Conservation (phyloP, 345 rosid genomes). For the Corchorus olitorius region DNA sequence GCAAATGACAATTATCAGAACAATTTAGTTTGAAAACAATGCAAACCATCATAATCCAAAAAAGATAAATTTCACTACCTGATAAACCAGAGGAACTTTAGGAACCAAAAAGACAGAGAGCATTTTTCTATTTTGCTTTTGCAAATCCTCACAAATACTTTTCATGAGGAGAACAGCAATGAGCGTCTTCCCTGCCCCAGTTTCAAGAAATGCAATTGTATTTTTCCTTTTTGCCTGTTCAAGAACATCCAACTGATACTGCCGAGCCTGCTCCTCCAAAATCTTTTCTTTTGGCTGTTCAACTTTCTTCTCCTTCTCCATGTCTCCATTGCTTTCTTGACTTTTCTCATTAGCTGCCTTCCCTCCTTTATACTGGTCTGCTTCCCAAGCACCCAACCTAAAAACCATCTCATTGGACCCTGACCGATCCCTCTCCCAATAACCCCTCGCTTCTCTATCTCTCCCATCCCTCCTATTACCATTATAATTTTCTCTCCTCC, state of each 20-base stretch:
- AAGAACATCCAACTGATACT: constrained; percentile 93
- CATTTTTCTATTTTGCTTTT: constrained; percentile 67
- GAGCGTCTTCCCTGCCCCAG: constrained; percentile 98
- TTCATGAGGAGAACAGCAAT: constrained; percentile 91
- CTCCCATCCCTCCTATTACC: constrained; percentile 56
- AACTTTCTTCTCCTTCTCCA: constrained; percentile 52
- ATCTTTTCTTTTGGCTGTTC: constrained; percentile 69
- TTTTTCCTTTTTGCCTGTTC: constrained; percentile 91
- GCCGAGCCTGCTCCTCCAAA: constrained; percentile 86
- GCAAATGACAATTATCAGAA: constrained; percentile 22
- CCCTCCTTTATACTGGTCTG: constrained; percentile 53
- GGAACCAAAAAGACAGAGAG: constrained; percentile 97
- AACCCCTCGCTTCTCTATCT: constrained; percentile 73
- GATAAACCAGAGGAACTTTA: constrained; percentile 95
- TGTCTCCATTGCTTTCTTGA: constrained; percentile 47
- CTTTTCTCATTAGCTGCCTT: constrained; percentile 42
- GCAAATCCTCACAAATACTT: constrained; percentile 64
- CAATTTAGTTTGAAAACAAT: constrained; percentile 16
- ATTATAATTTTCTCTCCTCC: constrained; percentile 57
- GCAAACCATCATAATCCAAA: constrained; percentile 6
- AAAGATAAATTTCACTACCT: constrained; percentile 46
- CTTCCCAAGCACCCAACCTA: constrained; percentile 83
- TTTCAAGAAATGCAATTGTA: constrained; percentile 96
- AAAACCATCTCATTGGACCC: constrained; percentile 78
- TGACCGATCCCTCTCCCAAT: constrained; percentile 90